Evolutionary conservation across 2,329 filamentous ascomycete species (phyloP).

Genomic region (Dothiorella sarmentorum): DNA sequence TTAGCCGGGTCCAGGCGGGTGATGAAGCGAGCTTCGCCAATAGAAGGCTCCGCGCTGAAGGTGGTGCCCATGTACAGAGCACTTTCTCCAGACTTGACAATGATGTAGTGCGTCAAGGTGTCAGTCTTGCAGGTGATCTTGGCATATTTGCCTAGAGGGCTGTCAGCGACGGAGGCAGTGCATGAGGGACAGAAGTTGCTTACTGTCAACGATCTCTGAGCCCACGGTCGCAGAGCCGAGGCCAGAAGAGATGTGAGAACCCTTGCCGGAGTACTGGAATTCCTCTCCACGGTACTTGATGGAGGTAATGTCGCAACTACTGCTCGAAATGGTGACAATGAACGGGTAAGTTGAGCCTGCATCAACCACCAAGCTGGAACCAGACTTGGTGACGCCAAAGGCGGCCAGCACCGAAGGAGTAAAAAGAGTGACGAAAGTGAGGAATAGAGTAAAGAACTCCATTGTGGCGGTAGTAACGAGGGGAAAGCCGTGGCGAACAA

Average conservation of each 20-base stretch:
- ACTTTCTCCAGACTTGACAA: constrained; percentile 57
- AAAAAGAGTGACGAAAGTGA: constrained; percentile 8
- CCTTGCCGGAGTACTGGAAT: constrained; percentile 53
- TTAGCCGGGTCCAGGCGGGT: constrained; percentile 53
- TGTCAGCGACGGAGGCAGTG: not conserved
- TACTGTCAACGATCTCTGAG: constrained; percentile 34
- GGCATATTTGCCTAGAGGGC: constrained; percentile 45
- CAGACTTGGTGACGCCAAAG: constrained; percentile 35
- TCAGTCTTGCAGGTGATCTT: constrained; percentile 60
- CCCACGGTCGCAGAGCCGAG: constrained; percentile 57
- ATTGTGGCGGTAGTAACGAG: constrained; percentile 1
- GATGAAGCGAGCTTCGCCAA: constrained; percentile 61
- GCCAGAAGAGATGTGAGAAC: constrained; percentile 58
- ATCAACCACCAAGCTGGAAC: constrained; percentile 32
- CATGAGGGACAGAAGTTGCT: constrained; percentile 1
- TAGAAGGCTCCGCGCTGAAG: constrained; percentile 47
- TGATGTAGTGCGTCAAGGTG: constrained; percentile 62
- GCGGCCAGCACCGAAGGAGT: constrained; percentile 28
- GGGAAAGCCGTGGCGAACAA: not conserved
- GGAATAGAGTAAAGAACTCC: constrained; percentile 32
- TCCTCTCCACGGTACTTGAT: constrained; percentile 59
- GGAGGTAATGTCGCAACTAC: constrained; percentile 62
- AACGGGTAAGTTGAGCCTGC: constrained; percentile 33
- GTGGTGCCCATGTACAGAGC: constrained; percentile 56
- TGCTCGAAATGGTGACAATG: constrained; percentile 35